phyloP scores from a whole-genome alignment of 2,329 filamentous ascomycete species.

The Xenosphaeropsis pyriputrescens region DNA sequence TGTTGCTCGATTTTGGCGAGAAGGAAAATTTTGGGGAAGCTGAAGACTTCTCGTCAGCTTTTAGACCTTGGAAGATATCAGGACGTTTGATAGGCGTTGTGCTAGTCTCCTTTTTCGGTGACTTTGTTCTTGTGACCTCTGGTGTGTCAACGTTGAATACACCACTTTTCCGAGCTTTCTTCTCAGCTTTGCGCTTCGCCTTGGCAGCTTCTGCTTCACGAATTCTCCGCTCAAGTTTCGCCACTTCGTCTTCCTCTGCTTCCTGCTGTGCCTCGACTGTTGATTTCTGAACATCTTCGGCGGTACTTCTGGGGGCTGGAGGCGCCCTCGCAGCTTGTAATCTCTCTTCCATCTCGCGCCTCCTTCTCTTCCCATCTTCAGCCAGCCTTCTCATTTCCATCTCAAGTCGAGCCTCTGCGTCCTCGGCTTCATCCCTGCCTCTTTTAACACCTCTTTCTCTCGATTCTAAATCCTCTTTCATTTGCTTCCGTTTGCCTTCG shows the following conservation, averaged over 20 bases:
- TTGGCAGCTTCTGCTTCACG: constrained; percentile 24
- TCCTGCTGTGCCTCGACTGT: constrained; percentile 5
- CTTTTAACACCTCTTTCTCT: constrained; percentile 48
- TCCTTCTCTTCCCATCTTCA: constrained; percentile 34
- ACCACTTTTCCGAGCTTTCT: constrained; percentile 23
- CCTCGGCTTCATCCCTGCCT: constrained; percentile 32
- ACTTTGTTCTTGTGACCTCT: constrained; percentile 1
- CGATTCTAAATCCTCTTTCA: constrained; percentile 77
- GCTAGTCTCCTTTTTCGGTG: constrained; percentile 7
- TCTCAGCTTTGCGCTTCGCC: constrained; percentile 18
- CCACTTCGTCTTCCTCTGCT: constrained; percentile 24
- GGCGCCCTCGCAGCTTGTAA: constrained; percentile 13
- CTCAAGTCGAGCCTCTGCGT: constrained; percentile 24
- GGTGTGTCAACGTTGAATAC: constrained; percentile 14
- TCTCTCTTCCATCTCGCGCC: constrained; percentile 29
- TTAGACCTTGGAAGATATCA: constrained; percentile 19
- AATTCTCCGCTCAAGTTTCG: constrained; percentile 27
- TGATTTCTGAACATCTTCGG: constrained; percentile 1
- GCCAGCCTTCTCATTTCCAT: constrained; percentile 35
- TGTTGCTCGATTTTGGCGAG: constrained; percentile 9
- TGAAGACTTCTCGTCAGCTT: constrained; percentile 24
- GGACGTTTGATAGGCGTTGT: constrained; percentile 18
- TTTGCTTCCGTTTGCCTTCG: constrained; percentile 54
- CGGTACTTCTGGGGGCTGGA: constrained; percentile 2
- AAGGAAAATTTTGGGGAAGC: constrained; percentile 18